Base-by-base conservation (phyloP, 495 filamentous ascomycete species). In the Apiosordaria backusii region DNA sequence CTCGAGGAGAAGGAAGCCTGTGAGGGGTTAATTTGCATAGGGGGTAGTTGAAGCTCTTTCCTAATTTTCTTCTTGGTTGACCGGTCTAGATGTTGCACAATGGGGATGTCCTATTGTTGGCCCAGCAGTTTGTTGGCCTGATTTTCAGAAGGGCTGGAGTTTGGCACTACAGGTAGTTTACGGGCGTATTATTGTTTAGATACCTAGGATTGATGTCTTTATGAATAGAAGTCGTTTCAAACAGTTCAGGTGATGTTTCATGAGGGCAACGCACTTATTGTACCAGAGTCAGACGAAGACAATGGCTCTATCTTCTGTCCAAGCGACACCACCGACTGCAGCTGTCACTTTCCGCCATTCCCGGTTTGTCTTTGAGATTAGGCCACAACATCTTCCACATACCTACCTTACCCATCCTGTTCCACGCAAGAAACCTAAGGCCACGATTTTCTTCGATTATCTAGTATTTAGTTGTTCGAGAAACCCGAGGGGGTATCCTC, bases 1-100 rank as follows among this genome's bases (percentile, higher is more conserved):
- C 16, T 29, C 26, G 27, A 61, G 59, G 22, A 61, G 59, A 22
- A 35, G 59, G 27, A 61, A 61, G 59, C 27, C 22, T 27, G 57
- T 25, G 9, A 59, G 57, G 57, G 23, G 57, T 27, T 59, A 59
- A 59, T 13, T 23, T 2, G 15, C 13, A 45, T 29, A n/a, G n/a
- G n/a, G 24, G 57, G 13, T 27, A 59, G 57, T 16, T 59, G 1
- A n/a, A n/a, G n/a, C n/a, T n/a, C n/a, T 45, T 45, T 45, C 10
- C 0, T 45, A 18, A 13, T 45, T 13, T 10, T 45, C 10, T 13
- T 13, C 9, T 9, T 54, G 52, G 18, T 54, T 24, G 21, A 55
- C 16, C 9, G 35, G 35, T 45, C 10, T 35, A 10, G 35, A 18
- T n/a, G n/a, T n/a, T n/a, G n/a, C n/a, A n/a, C 35, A 13, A 45